Conservation (phyloP, 371 early-diverging fungal genomes). For the Mucor lusitanicus region DNA sequence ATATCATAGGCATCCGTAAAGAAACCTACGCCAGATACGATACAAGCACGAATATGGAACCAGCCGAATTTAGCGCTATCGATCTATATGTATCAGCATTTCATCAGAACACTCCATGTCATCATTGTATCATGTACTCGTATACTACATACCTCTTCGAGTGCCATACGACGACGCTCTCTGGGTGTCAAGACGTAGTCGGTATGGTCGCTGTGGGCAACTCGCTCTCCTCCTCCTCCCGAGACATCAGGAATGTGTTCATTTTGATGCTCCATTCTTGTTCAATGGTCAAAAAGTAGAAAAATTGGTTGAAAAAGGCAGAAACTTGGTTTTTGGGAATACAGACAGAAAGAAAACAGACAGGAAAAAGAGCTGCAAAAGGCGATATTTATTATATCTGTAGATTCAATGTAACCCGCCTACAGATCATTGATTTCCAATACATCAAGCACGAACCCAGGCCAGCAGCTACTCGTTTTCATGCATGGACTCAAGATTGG, state of each 20-base stretch:
- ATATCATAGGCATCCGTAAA: constrained; percentile 91
- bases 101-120: not conserved
- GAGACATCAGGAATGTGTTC: not conserved
- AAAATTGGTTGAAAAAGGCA: not conserved
- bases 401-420: not conserved
- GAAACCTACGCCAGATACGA: constrained; percentile 88
- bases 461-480: not conserved
- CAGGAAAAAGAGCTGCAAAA: not conserved
- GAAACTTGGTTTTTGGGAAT: not conserved
- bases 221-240: not conserved
- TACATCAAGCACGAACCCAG: not conserved
- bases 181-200: not conserved
- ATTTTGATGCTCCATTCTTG: not conserved
- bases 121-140: no score
- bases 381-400: constrained; percentile 1
- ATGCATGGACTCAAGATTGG: not conserved
- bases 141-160: constrained; percentile 32
- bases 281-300: not conserved
- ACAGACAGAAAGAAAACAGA: not conserved
- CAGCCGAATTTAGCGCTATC: constrained; percentile 63
- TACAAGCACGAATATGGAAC: constrained; percentile 86
- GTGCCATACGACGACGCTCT: constrained; percentile 38
- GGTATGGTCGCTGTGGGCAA: not conserved
- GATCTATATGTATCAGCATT: constrained; percentile 25
- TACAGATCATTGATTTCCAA: not conserved